Evolutionary conservation across 345 rosid species (phyloP).

Genomic region (Boechera divaricarpa): DNA sequence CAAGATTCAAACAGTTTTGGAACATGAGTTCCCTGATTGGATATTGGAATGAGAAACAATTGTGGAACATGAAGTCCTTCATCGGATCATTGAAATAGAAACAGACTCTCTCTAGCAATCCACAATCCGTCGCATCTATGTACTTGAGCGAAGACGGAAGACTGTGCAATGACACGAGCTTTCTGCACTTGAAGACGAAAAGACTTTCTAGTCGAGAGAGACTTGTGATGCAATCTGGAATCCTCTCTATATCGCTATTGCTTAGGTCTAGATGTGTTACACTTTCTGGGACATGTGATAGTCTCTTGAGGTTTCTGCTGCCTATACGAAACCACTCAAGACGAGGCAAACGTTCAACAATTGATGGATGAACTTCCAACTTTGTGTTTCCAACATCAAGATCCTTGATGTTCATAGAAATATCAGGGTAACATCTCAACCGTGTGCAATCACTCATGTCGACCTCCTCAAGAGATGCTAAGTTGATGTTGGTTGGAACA

Average conservation of each 20-base stretch:
- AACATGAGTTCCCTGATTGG: neutral
- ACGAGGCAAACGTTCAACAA: neutral
- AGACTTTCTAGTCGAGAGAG: neutral
- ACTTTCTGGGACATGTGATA: neutral
- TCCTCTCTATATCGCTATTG: neutral
- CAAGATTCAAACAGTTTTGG: neutral
- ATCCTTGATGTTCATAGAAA: neutral
- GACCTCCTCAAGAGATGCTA: constrained; percentile 15
- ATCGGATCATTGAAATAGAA: neutral
- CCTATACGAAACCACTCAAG: neutral
- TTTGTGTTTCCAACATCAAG: constrained; percentile 8
- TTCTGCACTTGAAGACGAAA: neutral
- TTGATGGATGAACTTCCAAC: neutral
- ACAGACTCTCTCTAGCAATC: constrained; percentile 10
- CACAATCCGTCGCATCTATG: constrained; percentile 9
- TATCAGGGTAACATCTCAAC: neutral
- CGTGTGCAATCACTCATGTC: neutral
- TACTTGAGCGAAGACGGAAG: neutral
- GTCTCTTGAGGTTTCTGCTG: neutral
- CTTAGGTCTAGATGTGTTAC: neutral
- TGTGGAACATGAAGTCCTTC: neutral
- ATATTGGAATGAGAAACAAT: neutral
- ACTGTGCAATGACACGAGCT: neutral
- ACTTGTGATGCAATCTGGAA: neutral
- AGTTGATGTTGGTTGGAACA: constrained; percentile 28